Conservation (phyloP, 1,284 basidiomycete genomes). For the Peniophora sp. region DNA sequence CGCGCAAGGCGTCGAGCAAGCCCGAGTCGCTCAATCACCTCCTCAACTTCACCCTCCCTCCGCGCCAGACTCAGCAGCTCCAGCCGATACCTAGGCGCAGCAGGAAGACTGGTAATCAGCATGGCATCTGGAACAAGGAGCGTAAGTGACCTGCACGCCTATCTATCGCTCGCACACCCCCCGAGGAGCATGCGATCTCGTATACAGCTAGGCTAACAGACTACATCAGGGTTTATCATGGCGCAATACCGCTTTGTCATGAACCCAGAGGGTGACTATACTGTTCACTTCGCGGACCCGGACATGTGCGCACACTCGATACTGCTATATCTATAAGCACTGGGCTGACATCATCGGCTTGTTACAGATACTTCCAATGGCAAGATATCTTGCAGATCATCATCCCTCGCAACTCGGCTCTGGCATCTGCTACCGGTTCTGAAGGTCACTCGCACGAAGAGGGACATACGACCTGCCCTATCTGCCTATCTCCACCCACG, state of each 20-base stretch:
- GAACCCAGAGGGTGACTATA: slow-evolving; percentile 88
- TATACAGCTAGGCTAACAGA: background rate
- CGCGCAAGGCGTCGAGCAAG: slow-evolving; percentile 54
- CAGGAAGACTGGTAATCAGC: slow-evolving; percentile 52
- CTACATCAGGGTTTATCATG: slow-evolving; percentile 76
- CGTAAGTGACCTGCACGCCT: slow-evolving; percentile 43
- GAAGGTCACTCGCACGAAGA: slow-evolving; percentile 36
- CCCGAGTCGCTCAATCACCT: slow-evolving; percentile 70
- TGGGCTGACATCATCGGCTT: slow-evolving; percentile 10
- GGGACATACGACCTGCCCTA: slow-evolving; percentile 79
- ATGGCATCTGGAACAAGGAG: slow-evolving; percentile 79
- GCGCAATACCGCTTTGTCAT: slow-evolving; percentile 92
- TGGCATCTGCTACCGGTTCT: slow-evolving; percentile 42
- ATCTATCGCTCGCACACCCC: background rate
- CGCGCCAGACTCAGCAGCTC: slow-evolving; percentile 55
- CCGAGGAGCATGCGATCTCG: slow-evolving; percentile 6
- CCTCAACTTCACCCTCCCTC: slow-evolving; percentile 80
- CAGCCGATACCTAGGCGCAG: slow-evolving; percentile 63
- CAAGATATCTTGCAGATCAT: slow-evolving; percentile 95
- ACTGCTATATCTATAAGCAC: slow-evolving; percentile 5
- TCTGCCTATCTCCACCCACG: slow-evolving; percentile 87
- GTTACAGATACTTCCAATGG: slow-evolving; percentile 85
- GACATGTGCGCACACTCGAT: slow-evolving; percentile 63
- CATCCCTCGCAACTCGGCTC: slow-evolving; percentile 71
- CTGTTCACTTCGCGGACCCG: slow-evolving; percentile 91